Percentiles rank a stretch among this genome's conserved stretches.
Evolutionary conservation across 768 basidiomycete species (phyloP).

Genomic region (Leucosporidium scottii): DNA sequence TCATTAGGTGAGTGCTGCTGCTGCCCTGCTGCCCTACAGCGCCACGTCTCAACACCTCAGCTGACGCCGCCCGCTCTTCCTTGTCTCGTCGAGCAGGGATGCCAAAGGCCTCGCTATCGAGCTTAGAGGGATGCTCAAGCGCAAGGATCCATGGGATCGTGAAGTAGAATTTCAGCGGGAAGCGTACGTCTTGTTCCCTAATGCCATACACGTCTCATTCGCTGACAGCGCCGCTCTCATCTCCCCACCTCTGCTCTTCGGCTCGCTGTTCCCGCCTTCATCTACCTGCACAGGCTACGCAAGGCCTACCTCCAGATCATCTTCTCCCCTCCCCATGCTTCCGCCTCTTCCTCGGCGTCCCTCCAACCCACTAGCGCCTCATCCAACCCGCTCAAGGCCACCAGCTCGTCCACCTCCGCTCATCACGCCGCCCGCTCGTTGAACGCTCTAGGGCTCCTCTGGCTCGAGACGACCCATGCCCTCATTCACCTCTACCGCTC

Average conservation of each 20-base stretch:
- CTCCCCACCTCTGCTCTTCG: background rate
- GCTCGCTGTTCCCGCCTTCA: background rate
- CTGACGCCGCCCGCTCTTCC: background rate
- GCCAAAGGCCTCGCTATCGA: constrained; percentile 66
- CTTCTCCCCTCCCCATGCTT: constrained; percentile 11
- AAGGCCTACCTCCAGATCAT: constrained; percentile 34
- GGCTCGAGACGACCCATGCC: constrained; percentile 86
- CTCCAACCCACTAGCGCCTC: constrained; percentile 2
- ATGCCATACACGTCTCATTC: background rate
- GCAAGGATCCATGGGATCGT: constrained; percentile 66
- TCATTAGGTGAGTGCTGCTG: too few relatives aligned
- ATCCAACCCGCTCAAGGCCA: constrained; percentile 58
- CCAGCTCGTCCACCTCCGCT: constrained; percentile 61
- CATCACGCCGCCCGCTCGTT: constrained; percentile 56
- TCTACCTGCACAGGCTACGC: constrained; percentile 5
- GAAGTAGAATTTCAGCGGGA: constrained; percentile 81
- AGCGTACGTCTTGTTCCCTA: constrained; percentile 53
- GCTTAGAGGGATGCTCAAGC: constrained; percentile 63
- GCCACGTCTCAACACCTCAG: too few relatives aligned
- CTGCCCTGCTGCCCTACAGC: too few relatives aligned
- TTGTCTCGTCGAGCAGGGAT: constrained; percentile 53
- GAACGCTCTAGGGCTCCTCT: constrained; percentile 73
- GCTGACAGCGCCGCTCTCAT: background rate
- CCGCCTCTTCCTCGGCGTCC: background rate
- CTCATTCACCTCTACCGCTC: constrained; percentile 79